phyloP scores from a whole-genome alignment of 163 green algal genomes.

The Trebouxia gelatinosa region DNA sequence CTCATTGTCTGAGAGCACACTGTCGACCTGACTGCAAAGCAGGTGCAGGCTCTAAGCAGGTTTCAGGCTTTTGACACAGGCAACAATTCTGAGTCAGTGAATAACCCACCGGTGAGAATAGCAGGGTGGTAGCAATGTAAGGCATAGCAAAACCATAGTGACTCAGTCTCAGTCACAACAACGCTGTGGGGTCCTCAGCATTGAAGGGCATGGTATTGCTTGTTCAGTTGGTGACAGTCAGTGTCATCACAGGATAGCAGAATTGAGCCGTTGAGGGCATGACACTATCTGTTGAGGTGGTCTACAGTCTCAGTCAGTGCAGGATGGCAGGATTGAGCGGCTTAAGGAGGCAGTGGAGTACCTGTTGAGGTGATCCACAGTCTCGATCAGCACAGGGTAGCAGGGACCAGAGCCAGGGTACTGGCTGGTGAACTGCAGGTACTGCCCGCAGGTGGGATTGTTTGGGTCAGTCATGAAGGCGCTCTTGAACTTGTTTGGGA shows the following conservation, averaged over 20 bases:
- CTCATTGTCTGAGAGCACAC: too few species aligned
- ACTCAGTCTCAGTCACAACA: too few species aligned
- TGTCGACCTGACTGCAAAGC: too few species aligned
- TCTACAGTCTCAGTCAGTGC: constrained; percentile 52
- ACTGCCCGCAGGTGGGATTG: constrained; percentile 47
- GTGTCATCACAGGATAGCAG: constrained; percentile 65
- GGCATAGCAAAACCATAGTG: too few species aligned
- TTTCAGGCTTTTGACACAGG: too few species aligned
- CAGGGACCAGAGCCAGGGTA: constrained; percentile 70
- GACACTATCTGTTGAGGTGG: constrained; percentile 65
- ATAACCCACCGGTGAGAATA: too few species aligned
- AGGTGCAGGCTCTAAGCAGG: not conserved
- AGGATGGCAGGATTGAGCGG: constrained; percentile 64
- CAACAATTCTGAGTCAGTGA: too few species aligned
- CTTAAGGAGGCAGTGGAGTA: not conserved
- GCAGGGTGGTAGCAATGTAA: too few species aligned
- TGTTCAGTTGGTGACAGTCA: too few species aligned
- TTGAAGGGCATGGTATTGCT: too few species aligned
- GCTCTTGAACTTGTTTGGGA: constrained; percentile 20
- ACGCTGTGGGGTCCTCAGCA: too few species aligned
- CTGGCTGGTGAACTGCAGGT: constrained; percentile 60
- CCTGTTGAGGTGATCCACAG: constrained; percentile 66
- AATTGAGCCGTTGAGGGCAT: constrained; percentile 39
- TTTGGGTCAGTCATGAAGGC: constrained; percentile 22
- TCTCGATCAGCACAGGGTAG: constrained; percentile 62